Percentiles rank a stretch among this genome's conserved stretches.
Evolutionary conservation across 164 flowering plant species (phyloP).

Genomic region (Chloranthus sessilifolius): DNA sequence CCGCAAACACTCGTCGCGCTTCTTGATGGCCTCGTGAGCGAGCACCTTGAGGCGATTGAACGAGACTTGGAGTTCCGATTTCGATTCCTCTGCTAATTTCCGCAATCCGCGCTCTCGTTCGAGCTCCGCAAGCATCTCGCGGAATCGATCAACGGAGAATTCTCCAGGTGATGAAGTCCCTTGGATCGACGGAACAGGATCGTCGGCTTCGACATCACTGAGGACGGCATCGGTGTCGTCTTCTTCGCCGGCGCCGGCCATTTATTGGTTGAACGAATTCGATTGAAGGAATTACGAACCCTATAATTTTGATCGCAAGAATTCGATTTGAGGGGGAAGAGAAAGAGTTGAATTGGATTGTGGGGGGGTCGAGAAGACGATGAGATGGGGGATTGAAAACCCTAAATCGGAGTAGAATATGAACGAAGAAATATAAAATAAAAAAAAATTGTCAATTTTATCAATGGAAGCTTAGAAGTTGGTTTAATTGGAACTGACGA

Average conservation of each 20-base stretch:
- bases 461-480: no score
- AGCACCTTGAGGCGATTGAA: conserved; percentile 36
- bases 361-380: no score
- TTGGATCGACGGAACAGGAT: conserved; percentile 38
- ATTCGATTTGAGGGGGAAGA: no score
- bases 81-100: conserved; percentile 57
- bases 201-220: conserved; percentile 82
- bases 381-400: no score
- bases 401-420: no score
- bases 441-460: no score
- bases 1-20: conserved; percentile 66
- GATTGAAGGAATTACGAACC: no score
- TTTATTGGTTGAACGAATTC: no score
- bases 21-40: conserved; percentile 53
- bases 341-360: no score
- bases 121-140: conserved; percentile 55
- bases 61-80: conserved; percentile 51
- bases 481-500: no score
- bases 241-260: conserved; percentile 10
- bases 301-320: no score
- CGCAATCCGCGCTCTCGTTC: conserved; percentile 73
- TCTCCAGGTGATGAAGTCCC: conserved; percentile 27
- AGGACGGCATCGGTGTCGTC: conserved; percentile 65
- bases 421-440: no score
- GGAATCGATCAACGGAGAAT: conserved; percentile 45